A percentile compares a stretch with the other conserved stretches of the same genome.
phyloP scores from a whole-genome alignment of 805 yeast genomes.

The Yamadazyma laniorum region DNA sequence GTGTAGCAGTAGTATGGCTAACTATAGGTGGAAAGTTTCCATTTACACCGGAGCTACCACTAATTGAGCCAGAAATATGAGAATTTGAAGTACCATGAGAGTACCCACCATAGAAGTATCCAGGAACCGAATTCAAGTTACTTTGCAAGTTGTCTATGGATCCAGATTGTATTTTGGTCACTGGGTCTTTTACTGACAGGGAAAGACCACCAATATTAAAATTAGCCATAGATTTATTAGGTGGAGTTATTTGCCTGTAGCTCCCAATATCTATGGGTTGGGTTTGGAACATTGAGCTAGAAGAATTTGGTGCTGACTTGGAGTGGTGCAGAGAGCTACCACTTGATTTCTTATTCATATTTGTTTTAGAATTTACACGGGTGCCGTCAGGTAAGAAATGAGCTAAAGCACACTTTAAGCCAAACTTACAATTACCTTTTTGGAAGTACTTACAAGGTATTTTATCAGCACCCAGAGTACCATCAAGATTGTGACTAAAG shows the following conservation, averaged over 20 bases:
- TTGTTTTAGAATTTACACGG: slow-evolving; percentile 54
- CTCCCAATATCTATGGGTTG: slow-evolving; percentile 11
- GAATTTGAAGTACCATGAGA: slow-evolving; percentile 2
- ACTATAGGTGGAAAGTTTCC: slow-evolving; percentile 10
- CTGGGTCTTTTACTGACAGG: too few species aligned
- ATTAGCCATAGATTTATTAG: too few species aligned
- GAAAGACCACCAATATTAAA: too few species aligned
- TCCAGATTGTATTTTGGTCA: too few species aligned
- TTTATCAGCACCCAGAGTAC: slow-evolving; percentile 48
- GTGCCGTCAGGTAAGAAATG: slow-evolving; percentile 88
- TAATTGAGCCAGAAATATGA: slow-evolving; percentile 1
- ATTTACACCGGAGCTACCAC: slow-evolving; percentile 2
- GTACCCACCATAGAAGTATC: neutral
- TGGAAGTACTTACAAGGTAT: slow-evolving; percentile 89
- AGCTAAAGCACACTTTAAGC: slow-evolving; percentile 89
- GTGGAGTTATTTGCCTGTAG: slow-evolving; percentile 4
- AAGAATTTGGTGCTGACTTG: neutral
- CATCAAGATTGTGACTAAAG: slow-evolving; percentile 74
- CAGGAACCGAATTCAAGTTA: neutral
- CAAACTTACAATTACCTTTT: slow-evolving; percentile 96
- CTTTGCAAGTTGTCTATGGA: too few species aligned
- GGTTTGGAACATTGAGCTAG: neutral
- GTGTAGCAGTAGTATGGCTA: neutral
- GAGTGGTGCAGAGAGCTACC: neutral
- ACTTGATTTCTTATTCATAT: neutral